These are phyloP conservation scores for Grifola frondosa DNA, from an alignment of 1,284 basidiomycete genomes.

Conservation along the genomic window DNA sequence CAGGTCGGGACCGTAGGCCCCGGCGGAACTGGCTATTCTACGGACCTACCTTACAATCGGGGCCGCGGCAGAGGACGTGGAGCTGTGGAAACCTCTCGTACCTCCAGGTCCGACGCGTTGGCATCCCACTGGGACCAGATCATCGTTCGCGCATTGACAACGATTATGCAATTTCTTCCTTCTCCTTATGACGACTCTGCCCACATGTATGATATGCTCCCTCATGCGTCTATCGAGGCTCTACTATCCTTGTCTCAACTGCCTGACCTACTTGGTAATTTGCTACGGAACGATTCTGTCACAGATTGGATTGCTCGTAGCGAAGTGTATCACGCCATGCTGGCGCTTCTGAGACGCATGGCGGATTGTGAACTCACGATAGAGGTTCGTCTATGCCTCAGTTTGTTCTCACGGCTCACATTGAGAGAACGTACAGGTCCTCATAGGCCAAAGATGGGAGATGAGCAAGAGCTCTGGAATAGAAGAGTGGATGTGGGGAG, in stretches of 20 bases:
- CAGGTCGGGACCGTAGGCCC: conserved; percentile 39
- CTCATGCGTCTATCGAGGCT: conserved; percentile 42
- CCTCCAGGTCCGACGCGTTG: conserved; percentile 7
- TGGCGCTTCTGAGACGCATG: conserved; percentile 46
- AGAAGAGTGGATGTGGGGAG: conserved; percentile 48
- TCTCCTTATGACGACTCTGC: conserved; percentile 43
- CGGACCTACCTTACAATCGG: not conserved
- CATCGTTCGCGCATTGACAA: conserved; percentile 39
- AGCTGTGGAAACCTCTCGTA: not conserved
- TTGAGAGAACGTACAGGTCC: conserved; percentile 24
- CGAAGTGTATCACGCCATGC: conserved; percentile 48
- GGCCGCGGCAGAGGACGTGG: conserved; percentile 14
- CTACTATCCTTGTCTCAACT: conserved; percentile 46
- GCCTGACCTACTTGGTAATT: conserved; percentile 43
- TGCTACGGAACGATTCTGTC: conserved; percentile 55
- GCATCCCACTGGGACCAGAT: conserved; percentile 41
- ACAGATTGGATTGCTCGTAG: conserved; percentile 50
- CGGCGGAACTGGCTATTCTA: conserved; percentile 51
- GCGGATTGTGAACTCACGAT: conserved; percentile 52
- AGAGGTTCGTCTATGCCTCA: conserved; percentile 24
- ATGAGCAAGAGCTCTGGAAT: conserved; percentile 40
- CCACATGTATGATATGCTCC: conserved; percentile 48
- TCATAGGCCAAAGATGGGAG: conserved; percentile 43
- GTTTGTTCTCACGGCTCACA: not conserved
- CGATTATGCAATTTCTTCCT: conserved; percentile 43